Evolutionary conservation across 2,329 filamentous ascomycete genomes (phyloP), one percentile per base, ranked within the genome.

Genomic region (Talaromyces albobiverticillius): DNA sequence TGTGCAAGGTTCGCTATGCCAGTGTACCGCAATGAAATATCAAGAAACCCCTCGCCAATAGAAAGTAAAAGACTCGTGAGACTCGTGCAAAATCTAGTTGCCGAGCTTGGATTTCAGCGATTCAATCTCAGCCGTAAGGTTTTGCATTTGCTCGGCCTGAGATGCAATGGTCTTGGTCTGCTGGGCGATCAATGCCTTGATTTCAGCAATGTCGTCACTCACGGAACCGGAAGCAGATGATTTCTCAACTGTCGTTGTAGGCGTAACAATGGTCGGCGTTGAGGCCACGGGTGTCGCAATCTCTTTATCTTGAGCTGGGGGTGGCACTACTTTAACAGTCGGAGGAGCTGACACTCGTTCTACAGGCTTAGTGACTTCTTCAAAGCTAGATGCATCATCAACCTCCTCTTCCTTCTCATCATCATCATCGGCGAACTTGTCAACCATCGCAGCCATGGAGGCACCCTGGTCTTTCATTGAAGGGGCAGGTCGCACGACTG

Each of bases 391-490:
- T 25, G 82, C 80, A 55, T 89, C 87, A 9, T 55, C 53, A 8
- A 51, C 29, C 45, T 86, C 84, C 20, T 74, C 65, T 9, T 77
- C 76, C 2, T 76, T 73, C 1, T 83, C 81, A n/a, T 82, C 82
- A 10, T 82, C 82, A 10, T 84, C 81, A 68, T 95, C 91, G 62
- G 90, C 87, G 73, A 89, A 96, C 72, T 89, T 95, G 70, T 83
- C 85, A 9, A 91, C 92, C 79, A 94, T 87, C 53, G 85, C 85
- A 18, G 90, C 84, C 73, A 96, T 94, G 11, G 90, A 95, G 25
- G 83, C 82, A 70, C 94, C 91, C 75, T 96, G 93, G 59, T 95
- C 89, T 59, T 86, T 87, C 74, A 95, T 83, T 1, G 83, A 85
- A 10, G 86, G 85, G 32, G 88, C 85, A 22, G 82, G 80, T 20